Conservation (phyloP, 345 rosid species). For the Luvunga scandens region DNA sequence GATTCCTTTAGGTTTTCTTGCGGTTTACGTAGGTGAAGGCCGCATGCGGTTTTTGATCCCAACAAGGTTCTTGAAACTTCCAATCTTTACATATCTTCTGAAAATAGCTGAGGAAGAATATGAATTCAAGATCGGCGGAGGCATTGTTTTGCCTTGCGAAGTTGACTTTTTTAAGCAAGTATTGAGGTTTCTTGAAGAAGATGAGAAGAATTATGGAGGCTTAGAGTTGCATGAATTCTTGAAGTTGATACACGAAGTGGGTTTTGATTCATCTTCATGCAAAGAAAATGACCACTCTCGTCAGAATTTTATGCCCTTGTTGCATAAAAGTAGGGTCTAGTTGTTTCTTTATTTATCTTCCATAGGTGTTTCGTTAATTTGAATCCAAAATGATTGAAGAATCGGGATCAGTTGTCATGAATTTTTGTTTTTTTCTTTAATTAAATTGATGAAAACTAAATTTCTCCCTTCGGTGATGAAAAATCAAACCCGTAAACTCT, state of each 20-base stretch:
- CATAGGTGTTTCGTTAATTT: too few relatives aligned
- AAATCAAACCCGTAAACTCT: too few relatives aligned
- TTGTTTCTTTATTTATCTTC: too few relatives aligned
- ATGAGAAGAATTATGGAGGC: conserved; percentile 19
- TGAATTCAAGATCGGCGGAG: conserved; percentile 20
- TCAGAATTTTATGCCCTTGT: background rate
- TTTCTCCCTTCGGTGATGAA: too few relatives aligned
- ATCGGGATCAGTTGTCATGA: too few relatives aligned
- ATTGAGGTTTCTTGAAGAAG: conserved; percentile 7
- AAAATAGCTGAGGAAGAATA: conserved; percentile 18
- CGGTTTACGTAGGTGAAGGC: conserved; percentile 13
- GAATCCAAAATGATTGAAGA: too few relatives aligned
- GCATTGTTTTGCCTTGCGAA: conserved; percentile 23
- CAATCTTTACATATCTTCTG: conserved; percentile 14
- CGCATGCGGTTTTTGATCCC: conserved; percentile 18
- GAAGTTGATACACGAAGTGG: conserved; percentile 3
- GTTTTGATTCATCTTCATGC: conserved; percentile 10
- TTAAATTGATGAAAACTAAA: too few relatives aligned
- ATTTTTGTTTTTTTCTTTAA: too few relatives aligned
- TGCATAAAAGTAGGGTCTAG: background rate
- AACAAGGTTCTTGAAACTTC: conserved; percentile 15
- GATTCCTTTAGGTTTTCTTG: conserved; percentile 9
- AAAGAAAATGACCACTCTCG: background rate
- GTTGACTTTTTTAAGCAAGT: conserved; percentile 13
- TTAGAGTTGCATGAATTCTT: conserved; percentile 10